Percentiles rank a stretch among this genome's conserved stretches.
Evolutionary conservation across 2,329 filamentous ascomycete species (phyloP).

Genomic region (Alternaria brassicicola): DNA sequence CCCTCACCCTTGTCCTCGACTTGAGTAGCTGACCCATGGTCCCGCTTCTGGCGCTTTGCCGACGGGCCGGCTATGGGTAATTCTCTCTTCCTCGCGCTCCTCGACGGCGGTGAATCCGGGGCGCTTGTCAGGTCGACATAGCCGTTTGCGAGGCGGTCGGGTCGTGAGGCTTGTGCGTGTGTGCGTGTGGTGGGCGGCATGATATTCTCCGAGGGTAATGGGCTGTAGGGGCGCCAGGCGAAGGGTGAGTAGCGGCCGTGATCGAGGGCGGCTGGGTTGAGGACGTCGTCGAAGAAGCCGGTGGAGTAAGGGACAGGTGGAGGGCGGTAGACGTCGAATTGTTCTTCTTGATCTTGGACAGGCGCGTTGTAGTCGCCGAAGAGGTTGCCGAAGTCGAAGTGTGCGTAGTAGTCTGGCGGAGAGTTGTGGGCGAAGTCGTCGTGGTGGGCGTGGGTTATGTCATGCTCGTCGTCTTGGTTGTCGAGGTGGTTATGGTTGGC

Average conservation of each 20-base stretch:
- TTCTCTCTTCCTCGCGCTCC: constrained; percentile 22
- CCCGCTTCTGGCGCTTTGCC: constrained; percentile 37
- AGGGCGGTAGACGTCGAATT: constrained; percentile 23
- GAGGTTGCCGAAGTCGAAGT: not conserved
- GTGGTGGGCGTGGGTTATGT: constrained; percentile 9
- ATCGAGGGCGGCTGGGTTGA: constrained; percentile 32
- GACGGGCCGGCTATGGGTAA: constrained; percentile 39
- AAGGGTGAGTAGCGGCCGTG: constrained; percentile 25
- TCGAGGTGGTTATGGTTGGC: constrained; percentile 8
- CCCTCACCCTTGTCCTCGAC: constrained; percentile 1
- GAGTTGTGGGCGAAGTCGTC: constrained; percentile 6
- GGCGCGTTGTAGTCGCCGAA: constrained; percentile 7
- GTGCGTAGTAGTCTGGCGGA: constrained; percentile 1
- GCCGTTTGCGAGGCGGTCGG: constrained; percentile 41
- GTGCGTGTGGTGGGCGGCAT: constrained; percentile 28
- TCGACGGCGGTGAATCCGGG: constrained; percentile 29
- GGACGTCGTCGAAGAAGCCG: constrained; percentile 39
- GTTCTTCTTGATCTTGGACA: not conserved
- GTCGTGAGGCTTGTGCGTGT: constrained; percentile 15
- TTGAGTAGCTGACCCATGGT: constrained; percentile 19
- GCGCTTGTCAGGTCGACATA: constrained; percentile 46
- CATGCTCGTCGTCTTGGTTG: not conserved
- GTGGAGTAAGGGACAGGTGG: constrained; percentile 23
- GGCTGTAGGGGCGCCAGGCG: constrained; percentile 10
- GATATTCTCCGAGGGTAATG: not conserved